These are phyloP conservation scores for Colletotrichum noveboracense DNA, from an alignment of 2,329 filamentous ascomycete genomes.

Conservation along the genomic window DNA sequence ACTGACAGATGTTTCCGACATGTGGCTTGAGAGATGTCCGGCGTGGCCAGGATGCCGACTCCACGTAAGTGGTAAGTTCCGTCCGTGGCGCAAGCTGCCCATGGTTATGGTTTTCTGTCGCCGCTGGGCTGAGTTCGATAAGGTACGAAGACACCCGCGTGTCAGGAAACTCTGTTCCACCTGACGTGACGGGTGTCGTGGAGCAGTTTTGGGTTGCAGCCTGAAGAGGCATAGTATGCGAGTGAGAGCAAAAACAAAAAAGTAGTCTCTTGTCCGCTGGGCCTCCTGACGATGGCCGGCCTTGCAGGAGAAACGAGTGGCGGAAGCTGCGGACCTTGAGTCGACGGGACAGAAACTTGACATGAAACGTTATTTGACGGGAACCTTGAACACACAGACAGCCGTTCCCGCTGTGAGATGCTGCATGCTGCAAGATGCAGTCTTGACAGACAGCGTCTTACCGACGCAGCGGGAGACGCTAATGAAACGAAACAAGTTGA, in stretches of 20 bases:
- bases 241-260: background rate
- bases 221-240: background rate
- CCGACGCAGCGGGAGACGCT: background rate
- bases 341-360: background rate
- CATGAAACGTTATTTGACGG: constrained; percentile 10
- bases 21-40: background rate
- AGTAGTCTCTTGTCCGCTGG: background rate
- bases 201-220: background rate
- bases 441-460: constrained; percentile 6
- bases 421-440: background rate
- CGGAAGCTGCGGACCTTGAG: background rate
- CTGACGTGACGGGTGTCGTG: background rate
- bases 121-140: background rate
- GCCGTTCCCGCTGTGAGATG: constrained; percentile 4
- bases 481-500: constrained; percentile 11
- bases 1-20: background rate
- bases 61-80: background rate
- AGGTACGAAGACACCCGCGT: background rate
- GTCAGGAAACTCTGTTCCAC: background rate
- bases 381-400: constrained; percentile 3
- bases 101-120: background rate
- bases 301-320: background rate
- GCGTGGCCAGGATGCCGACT: background rate
- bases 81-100: background rate
- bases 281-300: background rate